A percentile compares a stretch with the other conserved stretches of the same genome.
phyloP scores from a whole-genome alignment of 306 rosid genomes.

The Styphnolobium japonicum region DNA sequence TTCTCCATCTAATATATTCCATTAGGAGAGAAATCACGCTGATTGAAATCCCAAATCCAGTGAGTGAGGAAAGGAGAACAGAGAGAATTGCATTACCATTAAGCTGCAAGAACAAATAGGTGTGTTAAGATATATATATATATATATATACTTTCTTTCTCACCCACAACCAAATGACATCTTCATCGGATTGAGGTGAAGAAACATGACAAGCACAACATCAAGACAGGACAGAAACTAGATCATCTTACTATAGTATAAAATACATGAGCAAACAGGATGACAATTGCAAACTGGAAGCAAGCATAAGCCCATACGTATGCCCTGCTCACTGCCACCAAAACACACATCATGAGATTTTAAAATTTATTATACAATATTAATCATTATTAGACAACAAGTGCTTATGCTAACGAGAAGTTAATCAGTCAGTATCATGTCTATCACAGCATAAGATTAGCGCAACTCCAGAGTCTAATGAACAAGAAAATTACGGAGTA shows the following conservation, averaged over 20 bases:
- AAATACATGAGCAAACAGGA: conserved; percentile 62
- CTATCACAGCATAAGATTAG: background rate
- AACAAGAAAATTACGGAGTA: background rate
- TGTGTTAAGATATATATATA: conserved; percentile 14
- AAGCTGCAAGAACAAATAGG: conserved; percentile 45
- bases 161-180: background rate
- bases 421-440: background rate
- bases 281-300: conserved; percentile 81
- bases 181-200: background rate
- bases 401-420: background rate
- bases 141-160: background rate
- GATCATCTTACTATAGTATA: conserved; percentile 17
- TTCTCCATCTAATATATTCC: conserved; percentile 69
- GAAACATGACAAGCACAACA: background rate
- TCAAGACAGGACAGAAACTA: background rate
- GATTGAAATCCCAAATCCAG: conserved; percentile 77
- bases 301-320: conserved; percentile 87
- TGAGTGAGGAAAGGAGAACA: conserved; percentile 63
- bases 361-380: background rate
- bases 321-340: conserved; percentile 63
- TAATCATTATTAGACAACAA: background rate
- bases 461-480: background rate
- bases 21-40: conserved; percentile 56
- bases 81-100: conserved; percentile 58
- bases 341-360: background rate